phyloP scores from a whole-genome alignment of 805 yeast genomes.

The Blastobotrys chiropterorum region DNA sequence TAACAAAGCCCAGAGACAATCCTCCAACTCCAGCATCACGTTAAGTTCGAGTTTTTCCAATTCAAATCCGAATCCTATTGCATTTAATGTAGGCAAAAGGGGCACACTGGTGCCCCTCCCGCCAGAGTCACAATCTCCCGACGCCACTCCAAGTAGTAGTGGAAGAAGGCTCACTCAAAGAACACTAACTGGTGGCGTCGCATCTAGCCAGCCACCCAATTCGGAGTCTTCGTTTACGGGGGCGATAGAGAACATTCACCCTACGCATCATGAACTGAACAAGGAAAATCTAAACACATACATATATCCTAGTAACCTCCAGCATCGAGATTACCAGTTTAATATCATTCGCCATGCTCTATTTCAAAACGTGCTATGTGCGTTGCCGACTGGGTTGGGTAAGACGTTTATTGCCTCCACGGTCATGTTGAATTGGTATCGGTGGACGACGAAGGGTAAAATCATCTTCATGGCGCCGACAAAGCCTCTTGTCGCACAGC shows the following conservation, averaged over 20 bases:
- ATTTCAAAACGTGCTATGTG: conserved; percentile 70
- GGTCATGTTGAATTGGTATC: conserved; percentile 79
- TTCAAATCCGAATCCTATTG: not conserved
- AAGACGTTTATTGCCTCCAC: conserved; percentile 94
- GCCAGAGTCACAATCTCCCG: not conserved
- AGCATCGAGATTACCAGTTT: conserved; percentile 82
- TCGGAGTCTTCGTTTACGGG: not conserved
- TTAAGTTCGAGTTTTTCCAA: not conserved
- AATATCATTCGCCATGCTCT: conserved; percentile 71
- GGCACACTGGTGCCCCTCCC: not conserved
- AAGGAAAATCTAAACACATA: conserved; percentile 39
- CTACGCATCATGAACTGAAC: conserved; percentile 41
- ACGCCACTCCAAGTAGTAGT: not conserved
- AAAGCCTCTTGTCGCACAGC: conserved; percentile 92
- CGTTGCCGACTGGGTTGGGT: conserved; percentile 96
- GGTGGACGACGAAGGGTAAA: conserved; percentile 79
- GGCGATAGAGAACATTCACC: not conserved
- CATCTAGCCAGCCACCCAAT: not conserved
- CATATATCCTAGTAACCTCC: conserved; percentile 80
- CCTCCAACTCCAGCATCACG: not conserved
- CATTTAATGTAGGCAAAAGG: not conserved
- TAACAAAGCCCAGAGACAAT: not conserved
- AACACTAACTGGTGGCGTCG: not conserved
- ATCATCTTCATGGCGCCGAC: conserved; percentile 97
- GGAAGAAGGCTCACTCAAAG: not conserved